phyloP scores from a whole-genome alignment of 768 basidiomycete species.

The Tricholoma hemisulphureum region DNA sequence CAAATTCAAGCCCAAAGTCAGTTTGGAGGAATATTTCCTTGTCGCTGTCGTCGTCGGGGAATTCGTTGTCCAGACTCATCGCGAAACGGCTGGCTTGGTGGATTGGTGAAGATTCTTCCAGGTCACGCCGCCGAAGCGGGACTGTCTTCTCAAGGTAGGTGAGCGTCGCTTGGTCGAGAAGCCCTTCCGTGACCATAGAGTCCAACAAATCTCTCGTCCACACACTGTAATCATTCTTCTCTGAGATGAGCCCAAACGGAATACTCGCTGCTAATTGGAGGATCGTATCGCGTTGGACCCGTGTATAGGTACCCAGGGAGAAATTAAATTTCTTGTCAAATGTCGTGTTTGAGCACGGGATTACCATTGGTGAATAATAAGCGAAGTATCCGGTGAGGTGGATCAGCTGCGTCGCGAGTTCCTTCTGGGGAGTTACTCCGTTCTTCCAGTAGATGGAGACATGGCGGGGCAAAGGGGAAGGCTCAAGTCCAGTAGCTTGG shows the following conservation, averaged over 20 bases:
- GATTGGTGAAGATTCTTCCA: no score
- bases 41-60: neutral
- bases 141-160: no score
- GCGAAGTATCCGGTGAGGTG: neutral
- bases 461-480: neutral
- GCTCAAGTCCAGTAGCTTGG: neutral
- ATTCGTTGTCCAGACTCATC: neutral
- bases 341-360: neutral
- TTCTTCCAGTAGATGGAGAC: neutral
- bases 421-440: no score
- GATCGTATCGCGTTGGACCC: neutral
- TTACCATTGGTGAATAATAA: neutral
- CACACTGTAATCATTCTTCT: neutral
- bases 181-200: neutral
- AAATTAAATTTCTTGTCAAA: neutral
- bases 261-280: neutral
- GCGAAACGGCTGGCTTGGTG: no score
- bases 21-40: neutral
- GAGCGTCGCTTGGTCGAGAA: no score
- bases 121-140: no score
- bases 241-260: neutral
- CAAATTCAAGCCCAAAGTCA: neutral
- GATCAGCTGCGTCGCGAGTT: neutral
- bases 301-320: neutral
- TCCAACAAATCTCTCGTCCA: conserved; percentile 2